Percentiles rank a stretch among this genome's conserved stretches.
Conservation (phyloP, 2,329 filamentous ascomycete genomes). For the Cadophora malorum region DNA sequence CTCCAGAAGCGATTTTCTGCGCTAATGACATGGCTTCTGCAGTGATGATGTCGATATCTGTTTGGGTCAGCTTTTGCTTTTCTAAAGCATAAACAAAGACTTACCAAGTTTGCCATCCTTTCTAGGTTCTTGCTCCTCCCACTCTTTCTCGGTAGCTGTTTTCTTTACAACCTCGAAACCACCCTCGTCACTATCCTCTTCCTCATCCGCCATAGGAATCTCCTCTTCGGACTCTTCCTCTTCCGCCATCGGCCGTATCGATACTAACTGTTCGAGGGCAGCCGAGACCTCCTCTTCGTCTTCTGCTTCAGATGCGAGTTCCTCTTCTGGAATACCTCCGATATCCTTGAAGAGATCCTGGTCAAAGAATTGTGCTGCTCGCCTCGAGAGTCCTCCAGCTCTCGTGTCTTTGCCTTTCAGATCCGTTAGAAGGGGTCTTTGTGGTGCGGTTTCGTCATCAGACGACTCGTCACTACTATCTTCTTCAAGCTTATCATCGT, state of each 20-base stretch:
- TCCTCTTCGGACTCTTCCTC: conserved; percentile 44
- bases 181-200: conserved; percentile 48
- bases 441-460: conserved; percentile 53
- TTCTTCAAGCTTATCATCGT: conserved; percentile 61
- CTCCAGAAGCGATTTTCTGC: conserved; percentile 85
- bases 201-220: conserved; percentile 32
- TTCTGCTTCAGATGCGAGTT: conserved; percentile 51
- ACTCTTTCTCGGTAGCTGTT: conserved; percentile 59
- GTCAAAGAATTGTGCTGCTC: conserved; percentile 88
- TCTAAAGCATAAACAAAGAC: conserved; percentile 29
- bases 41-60: conserved; percentile 98
- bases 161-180: conserved; percentile 69
- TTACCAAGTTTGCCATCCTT: conserved; percentile 68
- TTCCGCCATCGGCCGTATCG: conserved; percentile 45
- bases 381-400: conserved; percentile 73
- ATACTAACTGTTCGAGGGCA: conserved; percentile 43
- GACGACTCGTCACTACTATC: conserved; percentile 69
- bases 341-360: conserved; percentile 94
- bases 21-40: conserved; percentile 98
- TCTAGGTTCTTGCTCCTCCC: conserved; percentile 70
- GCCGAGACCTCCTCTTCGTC: conserved; percentile 51
- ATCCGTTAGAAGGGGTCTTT: conserved; percentile 64
- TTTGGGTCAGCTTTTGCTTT: conserved; percentile 35
- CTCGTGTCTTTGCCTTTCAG: conserved; percentile 60
- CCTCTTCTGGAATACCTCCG: conserved; percentile 66